Base-by-base conservation (phyloP, 352 stramenopile species). In the Phytophthora sansomeana region DNA sequence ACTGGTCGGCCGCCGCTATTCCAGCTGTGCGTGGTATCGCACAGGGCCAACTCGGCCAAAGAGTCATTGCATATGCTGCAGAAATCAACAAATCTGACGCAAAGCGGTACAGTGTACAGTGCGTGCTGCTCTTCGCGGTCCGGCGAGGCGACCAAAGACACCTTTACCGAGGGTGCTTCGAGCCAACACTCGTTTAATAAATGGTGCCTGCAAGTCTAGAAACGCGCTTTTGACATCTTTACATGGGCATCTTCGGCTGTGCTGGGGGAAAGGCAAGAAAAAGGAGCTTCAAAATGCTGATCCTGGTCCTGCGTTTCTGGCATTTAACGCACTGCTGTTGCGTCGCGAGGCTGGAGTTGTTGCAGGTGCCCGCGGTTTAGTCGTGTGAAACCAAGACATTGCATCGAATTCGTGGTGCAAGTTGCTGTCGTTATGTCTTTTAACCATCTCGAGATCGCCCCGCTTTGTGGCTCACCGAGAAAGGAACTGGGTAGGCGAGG, bases 211-310 rank as follows among this genome's bases (percentile, higher is more conserved):
- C n/a, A n/a, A 3, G 21, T 24, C 21, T 67, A 73, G 65, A 73
- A 69, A 73, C 58, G 65, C 65, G 38, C 39, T 56, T 21, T 29
- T 5, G 44, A 57, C 58, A 58, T 68, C 60, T 73, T 63, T 73
- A 73, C 58, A 69, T 60, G 44, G 11, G n/a, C 51, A 73, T 73
- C 58, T 59, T 73, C 50, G 58, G 65, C 64, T 72, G 64, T 68
- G 64, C 35, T 62, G 26, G 24, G 46, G 58, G 65, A 65, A 73
- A 50, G 32, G 17, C 39, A 68, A 53, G 39, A 57, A 33, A 24
- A 52, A 46, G 33, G 24, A 38, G 51, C 36, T 19, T 14, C 10
- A 9, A 13, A 63, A 17, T 41, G 55, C 56, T 51, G 56, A 57
- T 70, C 57, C 50, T 51, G 36, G 39, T 30, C 38, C 39, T 51